Base-by-base conservation (phyloP, 768 basidiomycete genomes). In the Neoboletus brunneissimus region DNA sequence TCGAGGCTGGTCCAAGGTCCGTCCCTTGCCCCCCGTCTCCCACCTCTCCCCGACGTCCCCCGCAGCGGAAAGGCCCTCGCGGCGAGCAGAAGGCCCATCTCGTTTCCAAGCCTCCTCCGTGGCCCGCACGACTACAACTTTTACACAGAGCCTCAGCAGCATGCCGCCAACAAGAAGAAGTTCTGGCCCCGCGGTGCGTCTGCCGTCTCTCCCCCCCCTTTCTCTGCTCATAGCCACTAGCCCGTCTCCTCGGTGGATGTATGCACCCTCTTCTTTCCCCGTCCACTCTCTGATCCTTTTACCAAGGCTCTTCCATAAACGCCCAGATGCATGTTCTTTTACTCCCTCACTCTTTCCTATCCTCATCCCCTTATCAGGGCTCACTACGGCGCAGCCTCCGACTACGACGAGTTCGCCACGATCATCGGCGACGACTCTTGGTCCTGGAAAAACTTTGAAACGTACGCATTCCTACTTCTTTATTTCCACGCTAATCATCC, bases 221-320 rank as follows among this genome's bases (percentile, higher is more conserved):
- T 11, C 45, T 29, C 32, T 35, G 2, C 56, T 68, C 37, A 63
- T n/a, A 2, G 0, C 29, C 1, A n/a, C n/a, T 4, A 88, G 87
- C 73, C 1, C 88, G 83, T 64, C 74, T 90, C 66, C 77, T 91
- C 7, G 88, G 88, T 23, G 88, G 88, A 65, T 90, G 88, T 86
- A 64, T 68, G 84, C 75, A 12, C 25, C 37, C n/a, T 23, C 29
- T n/a, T 31, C 23, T 32, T 6, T 57, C 37, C 49, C n/a, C 8
- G 0, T 5, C 25, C 12, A 5, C 41, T 47, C 13, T 29, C 47
- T 44, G 4, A 44, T 12, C 47, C 7, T 37, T 16, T 18, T 13
- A 23, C 13, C 41, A 53, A 86, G 83, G 83, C 54, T 84, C 85
- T 5, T 77, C 84, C 2, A 80, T 88, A 46, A 89, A 90, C 61